phyloP scores from a whole-genome alignment of 805 yeast genomes.

The Saccharomyces jurei region DNA sequence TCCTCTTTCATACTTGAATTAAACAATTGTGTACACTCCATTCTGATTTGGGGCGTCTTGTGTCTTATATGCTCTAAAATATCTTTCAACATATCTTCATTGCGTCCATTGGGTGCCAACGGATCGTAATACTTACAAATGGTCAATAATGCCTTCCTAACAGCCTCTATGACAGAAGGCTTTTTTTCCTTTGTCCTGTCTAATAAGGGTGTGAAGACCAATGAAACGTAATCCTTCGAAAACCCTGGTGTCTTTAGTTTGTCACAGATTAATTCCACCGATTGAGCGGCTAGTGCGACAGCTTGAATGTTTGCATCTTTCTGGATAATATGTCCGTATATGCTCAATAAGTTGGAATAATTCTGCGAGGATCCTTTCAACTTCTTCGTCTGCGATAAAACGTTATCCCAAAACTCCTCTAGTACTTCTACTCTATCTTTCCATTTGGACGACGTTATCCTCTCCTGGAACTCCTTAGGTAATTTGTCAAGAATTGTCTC shows the following conservation, averaged over 20 bases:
- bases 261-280: slow-evolving; percentile 50
- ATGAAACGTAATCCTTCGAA: slow-evolving; percentile 38
- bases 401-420: slow-evolving; percentile 45
- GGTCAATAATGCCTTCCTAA: slow-evolving; percentile 58
- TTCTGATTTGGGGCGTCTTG: slow-evolving; percentile 76
- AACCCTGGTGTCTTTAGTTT: slow-evolving; percentile 54
- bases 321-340: slow-evolving; percentile 55
- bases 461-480: slow-evolving; percentile 51
- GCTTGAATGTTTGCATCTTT: slow-evolving; percentile 88
- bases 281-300: slow-evolving; percentile 68
- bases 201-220: slow-evolving; percentile 53
- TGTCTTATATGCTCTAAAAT: slow-evolving; percentile 53
- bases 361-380: slow-evolving; percentile 45
- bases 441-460: slow-evolving; percentile 68
- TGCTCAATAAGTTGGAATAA: slow-evolving; percentile 52
- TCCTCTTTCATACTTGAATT: slow-evolving; percentile 47
- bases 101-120: slow-evolving; percentile 8
- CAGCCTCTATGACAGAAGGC: slow-evolving; percentile 62
- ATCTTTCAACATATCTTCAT: slow-evolving; percentile 45
- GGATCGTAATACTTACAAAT: slow-evolving; percentile 46
- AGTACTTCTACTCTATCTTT: slow-evolving; percentile 83
- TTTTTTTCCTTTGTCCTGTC: slow-evolving; percentile 89
- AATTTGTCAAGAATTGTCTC: slow-evolving; percentile 57
- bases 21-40: slow-evolving; percentile 59
- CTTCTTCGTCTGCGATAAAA: slow-evolving; percentile 46